These are phyloP conservation scores for Neurospora sp. DNA, from an alignment of 495 filamentous ascomycete species.

Conservation along the genomic window DNA sequence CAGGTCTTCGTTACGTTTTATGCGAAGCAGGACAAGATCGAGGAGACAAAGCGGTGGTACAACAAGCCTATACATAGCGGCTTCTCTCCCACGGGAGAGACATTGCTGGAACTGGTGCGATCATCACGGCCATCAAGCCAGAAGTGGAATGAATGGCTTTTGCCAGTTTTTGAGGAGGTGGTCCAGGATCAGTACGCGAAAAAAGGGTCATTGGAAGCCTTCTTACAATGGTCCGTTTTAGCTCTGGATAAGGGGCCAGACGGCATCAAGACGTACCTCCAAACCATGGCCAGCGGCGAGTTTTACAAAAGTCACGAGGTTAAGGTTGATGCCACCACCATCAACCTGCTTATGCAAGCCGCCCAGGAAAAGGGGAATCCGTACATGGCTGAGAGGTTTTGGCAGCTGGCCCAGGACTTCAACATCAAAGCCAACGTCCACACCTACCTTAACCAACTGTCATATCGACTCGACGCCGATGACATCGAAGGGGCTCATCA, in stretches of 20 bases:
- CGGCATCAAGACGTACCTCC: slow-evolving; percentile 58
- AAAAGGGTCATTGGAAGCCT: slow-evolving; percentile 54
- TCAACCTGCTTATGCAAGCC: slow-evolving; percentile 66
- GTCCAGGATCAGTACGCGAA: slow-evolving; percentile 30
- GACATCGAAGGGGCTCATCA: slow-evolving; percentile 58
- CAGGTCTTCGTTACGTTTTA: slow-evolving; percentile 43
- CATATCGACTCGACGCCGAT: slow-evolving; percentile 57
- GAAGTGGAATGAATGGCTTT: slow-evolving; percentile 39
- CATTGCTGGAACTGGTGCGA: slow-evolving; percentile 43
- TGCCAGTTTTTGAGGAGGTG: slow-evolving; percentile 50
- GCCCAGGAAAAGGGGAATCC: slow-evolving; percentile 61
- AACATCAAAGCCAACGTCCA: slow-evolving; percentile 49
- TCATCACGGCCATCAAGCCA: slow-evolving; percentile 44
- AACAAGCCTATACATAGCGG: slow-evolving; percentile 40
- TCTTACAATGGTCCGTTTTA: slow-evolving; percentile 67
- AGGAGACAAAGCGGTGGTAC: slow-evolving; percentile 55
- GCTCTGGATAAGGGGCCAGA: slow-evolving; percentile 56
- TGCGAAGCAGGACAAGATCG: slow-evolving; percentile 37
- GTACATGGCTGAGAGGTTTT: slow-evolving; percentile 63
- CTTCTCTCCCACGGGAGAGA: slow-evolving; percentile 29
- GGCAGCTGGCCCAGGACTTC: slow-evolving; percentile 50
- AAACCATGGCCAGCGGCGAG: slow-evolving; percentile 36
- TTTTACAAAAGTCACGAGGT: slow-evolving; percentile 17
- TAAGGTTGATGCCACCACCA: slow-evolving; percentile 54
- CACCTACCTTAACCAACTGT: slow-evolving; percentile 65